phyloP scores from a whole-genome alignment of 139 green algal species.

The Picochlorum sp. region DNA sequence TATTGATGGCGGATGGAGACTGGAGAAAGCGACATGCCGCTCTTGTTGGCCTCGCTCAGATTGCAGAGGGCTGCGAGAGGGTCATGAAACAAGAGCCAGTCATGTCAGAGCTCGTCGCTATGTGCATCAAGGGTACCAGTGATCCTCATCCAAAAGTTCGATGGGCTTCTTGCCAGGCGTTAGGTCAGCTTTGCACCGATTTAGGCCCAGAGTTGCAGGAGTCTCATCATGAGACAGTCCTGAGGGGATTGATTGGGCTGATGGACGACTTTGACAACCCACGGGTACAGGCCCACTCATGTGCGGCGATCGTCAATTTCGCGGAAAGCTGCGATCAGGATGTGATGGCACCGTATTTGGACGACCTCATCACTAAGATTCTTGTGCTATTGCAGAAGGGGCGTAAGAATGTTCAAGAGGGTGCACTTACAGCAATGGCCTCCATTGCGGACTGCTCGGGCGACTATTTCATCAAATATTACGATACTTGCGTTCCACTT shows the following conservation, averaged over 20 bases:
- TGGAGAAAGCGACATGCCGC: constrained; percentile 89
- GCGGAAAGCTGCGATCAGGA: constrained; percentile 75
- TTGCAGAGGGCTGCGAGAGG: constrained; percentile 95
- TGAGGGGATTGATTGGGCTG: constrained; percentile 53
- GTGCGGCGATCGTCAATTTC: constrained; percentile 97
- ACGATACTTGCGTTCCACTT: constrained; percentile 68
- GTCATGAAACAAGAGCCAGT: constrained; percentile 59
- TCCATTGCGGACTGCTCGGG: constrained; percentile 82
- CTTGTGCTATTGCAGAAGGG: constrained; percentile 73
- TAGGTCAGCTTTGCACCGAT: constrained; percentile 98
- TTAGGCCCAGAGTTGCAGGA: constrained; percentile 88
- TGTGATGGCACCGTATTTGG: constrained; percentile 83
- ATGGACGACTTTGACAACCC: constrained; percentile 85
- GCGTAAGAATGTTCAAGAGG: constrained; percentile 77
- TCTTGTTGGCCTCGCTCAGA: constrained; percentile 89
- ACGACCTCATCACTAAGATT: constrained; percentile 82
- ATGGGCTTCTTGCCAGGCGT: constrained; percentile 93
- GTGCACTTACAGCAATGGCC: constrained; percentile 89
- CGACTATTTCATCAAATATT: constrained; percentile 75
- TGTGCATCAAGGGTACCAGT: constrained; percentile 64
- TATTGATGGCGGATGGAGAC: constrained; percentile 60
- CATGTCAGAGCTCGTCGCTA: constrained; percentile 62
- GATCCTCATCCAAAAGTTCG: constrained; percentile 75
- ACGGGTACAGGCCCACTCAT: constrained; percentile 88
- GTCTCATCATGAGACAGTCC: constrained; percentile 30